Percentiles rank a stretch among this genome's conserved stretches.
phyloP scores from a whole-genome alignment of 805 yeast species.

The Candida schatavii region DNA sequence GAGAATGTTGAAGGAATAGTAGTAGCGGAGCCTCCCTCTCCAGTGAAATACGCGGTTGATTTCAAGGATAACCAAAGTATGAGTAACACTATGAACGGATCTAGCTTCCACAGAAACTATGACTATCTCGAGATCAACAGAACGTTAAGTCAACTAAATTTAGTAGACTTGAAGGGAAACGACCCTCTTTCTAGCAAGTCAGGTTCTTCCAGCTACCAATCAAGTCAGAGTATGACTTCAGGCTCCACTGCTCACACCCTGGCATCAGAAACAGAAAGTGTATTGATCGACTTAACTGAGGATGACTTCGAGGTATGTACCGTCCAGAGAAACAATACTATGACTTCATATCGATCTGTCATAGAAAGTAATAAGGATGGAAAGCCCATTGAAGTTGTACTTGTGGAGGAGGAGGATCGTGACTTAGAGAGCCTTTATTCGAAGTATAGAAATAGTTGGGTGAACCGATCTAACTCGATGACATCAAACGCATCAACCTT shows the following conservation, averaged over 20 bases:
- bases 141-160: conserved; percentile 2
- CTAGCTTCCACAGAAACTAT: not conserved
- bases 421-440: conserved; percentile 42
- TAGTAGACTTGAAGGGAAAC: not conserved
- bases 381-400: conserved; percentile 39
- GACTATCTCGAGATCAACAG: conserved; percentile 6
- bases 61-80: conserved; percentile 26
- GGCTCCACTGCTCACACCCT: conserved; percentile 26
- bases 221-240: conserved; percentile 23
- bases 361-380: conserved; percentile 38
- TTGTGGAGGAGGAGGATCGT: conserved; percentile 27
- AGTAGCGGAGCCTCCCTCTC: conserved; percentile 38
- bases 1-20: conserved; percentile 14
- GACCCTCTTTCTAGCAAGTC: conserved; percentile 1
- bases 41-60: conserved; percentile 37
- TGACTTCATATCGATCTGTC: conserved; percentile 36
- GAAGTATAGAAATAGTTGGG: conserved; percentile 31
- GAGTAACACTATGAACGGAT: not conserved
- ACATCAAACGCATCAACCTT: conserved; percentile 17
- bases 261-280: conserved; percentile 35
- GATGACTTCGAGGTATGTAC: conserved; percentile 38
- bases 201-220: conserved; percentile 25
- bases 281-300: conserved; percentile 40
- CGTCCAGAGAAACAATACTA: conserved; percentile 33
- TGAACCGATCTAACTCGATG: conserved; percentile 22